Evolutionary conservation across 345 rosid species (phyloP).

Genomic region (Durio zibethinus): DNA sequence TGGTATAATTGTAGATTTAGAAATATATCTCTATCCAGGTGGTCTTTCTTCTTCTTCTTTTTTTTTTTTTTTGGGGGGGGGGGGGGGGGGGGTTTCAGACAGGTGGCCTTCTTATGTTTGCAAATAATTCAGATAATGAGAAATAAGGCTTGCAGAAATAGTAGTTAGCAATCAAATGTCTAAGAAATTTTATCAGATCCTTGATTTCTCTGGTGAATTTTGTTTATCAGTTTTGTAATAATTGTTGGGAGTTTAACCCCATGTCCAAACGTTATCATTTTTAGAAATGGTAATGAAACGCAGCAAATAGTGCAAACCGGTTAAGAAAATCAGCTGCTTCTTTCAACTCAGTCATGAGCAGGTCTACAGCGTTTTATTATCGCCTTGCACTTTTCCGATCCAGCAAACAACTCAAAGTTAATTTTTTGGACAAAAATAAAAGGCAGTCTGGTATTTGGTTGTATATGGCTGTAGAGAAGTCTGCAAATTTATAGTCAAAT

Average conservation of each 20-base stretch:
- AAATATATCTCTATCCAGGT: background rate
- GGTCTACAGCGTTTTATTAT: background rate
- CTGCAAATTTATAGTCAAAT: background rate
- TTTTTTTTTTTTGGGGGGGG: too few species aligned
- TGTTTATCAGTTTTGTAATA: background rate
- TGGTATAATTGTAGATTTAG: background rate
- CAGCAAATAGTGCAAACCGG: background rate
- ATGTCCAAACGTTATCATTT: background rate
- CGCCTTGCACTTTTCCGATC: background rate
- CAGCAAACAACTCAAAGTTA: background rate
- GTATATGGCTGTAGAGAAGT: background rate
- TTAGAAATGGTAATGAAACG: background rate
- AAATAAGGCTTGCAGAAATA: background rate
- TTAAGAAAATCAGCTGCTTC: background rate
- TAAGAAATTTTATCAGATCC: background rate
- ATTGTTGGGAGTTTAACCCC: background rate
- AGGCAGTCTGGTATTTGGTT: background rate
- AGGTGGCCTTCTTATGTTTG: background rate
- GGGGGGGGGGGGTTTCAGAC: background rate
- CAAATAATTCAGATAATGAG: background rate
- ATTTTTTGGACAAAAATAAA: background rate
- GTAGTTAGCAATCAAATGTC: background rate
- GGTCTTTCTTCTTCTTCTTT: background rate
- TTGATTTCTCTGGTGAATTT: background rate
- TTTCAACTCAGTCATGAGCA: background rate